phyloP scores from a whole-genome alignment of 192 early-diverging fungal species.

The Funneliformis mosseae region DNA sequence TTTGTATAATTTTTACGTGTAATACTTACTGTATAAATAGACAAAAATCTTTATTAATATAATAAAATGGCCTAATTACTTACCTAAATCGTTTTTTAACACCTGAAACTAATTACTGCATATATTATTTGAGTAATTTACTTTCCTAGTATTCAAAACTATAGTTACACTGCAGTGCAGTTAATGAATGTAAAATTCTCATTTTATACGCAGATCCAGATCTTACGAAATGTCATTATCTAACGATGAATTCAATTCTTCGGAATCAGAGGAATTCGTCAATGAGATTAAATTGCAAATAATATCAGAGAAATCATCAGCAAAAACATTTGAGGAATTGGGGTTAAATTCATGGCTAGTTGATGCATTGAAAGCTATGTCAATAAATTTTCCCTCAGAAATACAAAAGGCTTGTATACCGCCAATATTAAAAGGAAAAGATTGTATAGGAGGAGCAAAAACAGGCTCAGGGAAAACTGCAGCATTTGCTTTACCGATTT shows the following conservation, averaged over 20 bases:
- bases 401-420: constrained; percentile 91
- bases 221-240: neutral
- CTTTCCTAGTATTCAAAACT: too few relatives aligned
- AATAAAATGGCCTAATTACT: too few relatives aligned
- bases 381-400: constrained; percentile 86
- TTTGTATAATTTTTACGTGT: too few relatives aligned
- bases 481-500: constrained; percentile 96
- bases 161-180: too few relatives aligned
- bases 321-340: constrained; percentile 64
- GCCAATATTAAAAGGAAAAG: constrained; percentile 70
- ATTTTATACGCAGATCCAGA: too few relatives aligned
- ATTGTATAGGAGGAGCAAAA: constrained; percentile 93
- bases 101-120: too few relatives aligned
- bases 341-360: constrained; percentile 84
- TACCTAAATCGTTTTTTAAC: too few relatives aligned
- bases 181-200: too few relatives aligned
- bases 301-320: neutral
- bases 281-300: constrained; percentile 17
- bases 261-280: constrained; percentile 46
- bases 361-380: constrained; percentile 73
- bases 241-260: constrained; percentile 31
- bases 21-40: too few relatives aligned
- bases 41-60: too few relatives aligned
- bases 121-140: too few relatives aligned
- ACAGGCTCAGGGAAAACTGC: constrained; percentile 98